Percentiles rank a stretch among this genome's conserved stretches.
These are phyloP conservation scores for Yamadazyma endophytica DNA, from an alignment of 805 yeast species.

Conservation along the genomic window DNA sequence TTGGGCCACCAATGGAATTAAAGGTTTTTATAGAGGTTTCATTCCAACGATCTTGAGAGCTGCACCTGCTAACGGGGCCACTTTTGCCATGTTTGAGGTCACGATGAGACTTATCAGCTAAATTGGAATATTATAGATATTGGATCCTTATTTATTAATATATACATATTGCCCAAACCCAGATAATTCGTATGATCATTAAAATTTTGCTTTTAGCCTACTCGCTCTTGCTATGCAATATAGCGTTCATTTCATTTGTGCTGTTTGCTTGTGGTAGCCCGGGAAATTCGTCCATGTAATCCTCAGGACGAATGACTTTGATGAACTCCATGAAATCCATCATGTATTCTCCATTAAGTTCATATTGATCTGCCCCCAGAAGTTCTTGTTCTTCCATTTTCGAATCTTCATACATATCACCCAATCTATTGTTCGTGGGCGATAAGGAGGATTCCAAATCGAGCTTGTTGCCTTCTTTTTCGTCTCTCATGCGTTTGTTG, in stretches of 20 bases:
- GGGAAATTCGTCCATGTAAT: constrained; percentile 19
- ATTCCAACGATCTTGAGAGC: constrained; percentile 92
- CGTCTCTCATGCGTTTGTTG: constrained; percentile 25
- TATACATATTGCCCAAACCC: too few species aligned
- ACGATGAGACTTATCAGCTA: constrained; percentile 65
- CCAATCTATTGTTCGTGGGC: constrained; percentile 8
- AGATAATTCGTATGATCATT: too few species aligned
- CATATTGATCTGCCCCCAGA: constrained; percentile 35
- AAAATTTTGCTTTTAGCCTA: too few species aligned
- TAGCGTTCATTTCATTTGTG: too few species aligned
- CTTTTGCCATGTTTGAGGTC: constrained; percentile 88
- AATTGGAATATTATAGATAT: too few species aligned
- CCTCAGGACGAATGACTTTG: constrained; percentile 31
- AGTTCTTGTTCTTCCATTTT: constrained; percentile 30
- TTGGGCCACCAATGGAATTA: constrained; percentile 54
- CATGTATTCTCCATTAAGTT: constrained; percentile 37
- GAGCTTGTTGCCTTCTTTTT: constrained; percentile 7
- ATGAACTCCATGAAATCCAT: constrained; percentile 41
- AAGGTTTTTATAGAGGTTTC: constrained; percentile 88
- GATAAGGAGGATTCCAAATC: constrained; percentile 13
- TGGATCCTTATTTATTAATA: too few species aligned
- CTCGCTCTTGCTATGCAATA: too few species aligned
- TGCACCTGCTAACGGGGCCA: constrained; percentile 97
- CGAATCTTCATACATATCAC: constrained; percentile 4
- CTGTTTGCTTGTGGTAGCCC: constrained; percentile 1